Evolutionary conservation across 805 yeast genomes (phyloP).

Genomic region (Kodamaea kaohsiungensis): DNA sequence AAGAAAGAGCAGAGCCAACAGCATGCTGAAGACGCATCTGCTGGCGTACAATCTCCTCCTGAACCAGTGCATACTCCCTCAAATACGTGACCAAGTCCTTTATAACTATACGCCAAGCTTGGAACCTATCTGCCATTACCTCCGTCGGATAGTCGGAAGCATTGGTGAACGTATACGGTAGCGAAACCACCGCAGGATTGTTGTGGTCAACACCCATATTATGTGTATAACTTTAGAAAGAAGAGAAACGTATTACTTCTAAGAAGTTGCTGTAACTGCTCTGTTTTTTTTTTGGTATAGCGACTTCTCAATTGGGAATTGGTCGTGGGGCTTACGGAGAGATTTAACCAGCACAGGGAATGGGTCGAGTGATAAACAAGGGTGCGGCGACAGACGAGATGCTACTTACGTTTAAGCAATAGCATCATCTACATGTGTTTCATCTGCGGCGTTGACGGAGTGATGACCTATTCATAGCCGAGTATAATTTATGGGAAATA

Average conservation of each 20-base stretch:
- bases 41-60: slow-evolving; percentile 85
- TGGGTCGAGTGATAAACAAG: background rate
- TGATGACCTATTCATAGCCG: background rate
- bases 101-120: slow-evolving; percentile 82
- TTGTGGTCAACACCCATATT: slow-evolving; percentile 15
- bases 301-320: background rate
- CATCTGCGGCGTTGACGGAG: background rate
- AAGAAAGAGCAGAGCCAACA: slow-evolving; percentile 26
- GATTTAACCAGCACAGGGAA: too few relatives aligned
- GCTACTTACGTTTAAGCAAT: background rate
- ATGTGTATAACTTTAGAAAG: background rate
- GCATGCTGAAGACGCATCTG: slow-evolving; percentile 81
- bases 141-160: slow-evolving; percentile 72
- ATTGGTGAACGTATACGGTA: slow-evolving; percentile 37
- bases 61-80: slow-evolving; percentile 77
- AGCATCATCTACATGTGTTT: too few relatives aligned
- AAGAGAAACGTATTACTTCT: background rate
- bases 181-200: slow-evolving; percentile 42
- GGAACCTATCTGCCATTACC: slow-evolving; percentile 76
- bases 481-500: background rate
- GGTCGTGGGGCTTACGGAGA: background rate
- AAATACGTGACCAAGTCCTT: slow-evolving; percentile 74
- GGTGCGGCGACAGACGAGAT: background rate
- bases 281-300: background rate
- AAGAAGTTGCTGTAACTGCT: background rate